A percentile compares a stretch with the other conserved stretches of the same genome.
Evolutionary conservation across 2,329 filamentous ascomycete genomes (phyloP).

Genomic region (Magnaporthiopsis poae): DNA sequence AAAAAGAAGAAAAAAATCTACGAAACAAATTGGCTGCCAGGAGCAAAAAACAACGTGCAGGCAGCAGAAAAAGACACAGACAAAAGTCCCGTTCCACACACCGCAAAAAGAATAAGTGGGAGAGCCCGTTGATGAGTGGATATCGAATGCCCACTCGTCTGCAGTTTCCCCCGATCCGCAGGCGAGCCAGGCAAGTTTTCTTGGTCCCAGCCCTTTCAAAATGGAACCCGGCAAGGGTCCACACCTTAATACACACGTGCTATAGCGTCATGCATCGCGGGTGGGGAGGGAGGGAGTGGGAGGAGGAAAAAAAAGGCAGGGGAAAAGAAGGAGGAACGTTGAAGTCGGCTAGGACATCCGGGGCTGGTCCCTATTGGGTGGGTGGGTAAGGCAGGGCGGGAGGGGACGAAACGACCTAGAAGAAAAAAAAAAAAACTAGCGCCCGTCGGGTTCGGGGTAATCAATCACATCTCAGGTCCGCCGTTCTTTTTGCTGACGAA

Average conservation of each 20-base stretch:
- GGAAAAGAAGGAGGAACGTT: too few relatives aligned
- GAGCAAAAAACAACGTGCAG: neutral
- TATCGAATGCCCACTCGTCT: too few relatives aligned
- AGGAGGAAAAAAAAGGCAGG: neutral
- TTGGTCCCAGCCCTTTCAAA: neutral
- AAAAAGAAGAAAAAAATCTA: neutral
- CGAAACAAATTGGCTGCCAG: neutral
- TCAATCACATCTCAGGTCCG: neutral
- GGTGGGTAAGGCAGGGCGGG: too few relatives aligned
- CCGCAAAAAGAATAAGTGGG: neutral
- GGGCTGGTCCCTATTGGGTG: neutral
- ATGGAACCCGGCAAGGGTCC: neutral
- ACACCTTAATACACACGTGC: neutral
- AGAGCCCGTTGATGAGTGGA: too few relatives aligned
- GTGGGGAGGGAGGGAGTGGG: too few relatives aligned
- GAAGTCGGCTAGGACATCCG: neutral
- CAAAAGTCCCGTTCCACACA: neutral
- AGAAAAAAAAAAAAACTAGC: too few relatives aligned
- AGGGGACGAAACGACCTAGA: neutral
- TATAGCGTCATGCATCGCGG: neutral
- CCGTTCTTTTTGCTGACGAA: neutral
- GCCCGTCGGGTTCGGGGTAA: neutral
- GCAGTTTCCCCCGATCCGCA: neutral
- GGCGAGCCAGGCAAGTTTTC: too few relatives aligned
- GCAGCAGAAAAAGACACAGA: too few relatives aligned